A percentile compares a stretch with the other conserved stretches of the same genome.
phyloP scores from a whole-genome alignment of 2,329 filamentous ascomycete species.

The Cladosporium cucumerinum region DNA sequence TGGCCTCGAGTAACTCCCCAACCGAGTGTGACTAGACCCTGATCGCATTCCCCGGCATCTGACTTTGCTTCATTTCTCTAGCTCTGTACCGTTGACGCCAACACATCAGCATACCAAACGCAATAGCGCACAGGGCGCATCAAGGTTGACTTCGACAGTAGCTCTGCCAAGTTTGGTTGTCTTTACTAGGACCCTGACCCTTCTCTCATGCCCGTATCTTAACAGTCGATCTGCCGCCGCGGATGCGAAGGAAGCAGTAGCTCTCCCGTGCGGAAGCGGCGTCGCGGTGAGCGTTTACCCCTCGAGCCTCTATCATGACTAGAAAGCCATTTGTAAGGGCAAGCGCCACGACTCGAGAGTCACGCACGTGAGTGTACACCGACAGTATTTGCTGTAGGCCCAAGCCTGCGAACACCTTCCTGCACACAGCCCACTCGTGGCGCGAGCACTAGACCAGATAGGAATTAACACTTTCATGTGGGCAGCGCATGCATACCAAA shows the following conservation, averaged over 20 bases:
- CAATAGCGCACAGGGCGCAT: not conserved
- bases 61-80: not conserved
- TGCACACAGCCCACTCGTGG: not conserved
- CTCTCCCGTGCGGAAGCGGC: not conserved
- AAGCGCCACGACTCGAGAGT: not conserved
- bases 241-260: not conserved
- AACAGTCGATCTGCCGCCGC: not conserved
- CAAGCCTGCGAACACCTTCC: not conserved
- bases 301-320: not conserved
- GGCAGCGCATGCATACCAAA: not conserved
- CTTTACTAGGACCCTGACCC: not conserved
- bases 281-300: not conserved
- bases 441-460: not conserved
- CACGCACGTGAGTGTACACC: not conserved
- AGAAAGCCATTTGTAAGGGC: not conserved
- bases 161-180: not conserved
- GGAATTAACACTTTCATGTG: not conserved
- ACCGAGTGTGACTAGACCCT: not conserved
- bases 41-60: not conserved
- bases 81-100: not conserved
- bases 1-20: not conserved
- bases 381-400: not conserved
- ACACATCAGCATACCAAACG: not conserved
- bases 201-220: not conserved
- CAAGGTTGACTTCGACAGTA: not conserved